Evolutionary conservation across 176 grass and related monocot genomes (phyloP), one percentile per base, ranked within the genome.

Genomic region (Oryza punctata): DNA sequence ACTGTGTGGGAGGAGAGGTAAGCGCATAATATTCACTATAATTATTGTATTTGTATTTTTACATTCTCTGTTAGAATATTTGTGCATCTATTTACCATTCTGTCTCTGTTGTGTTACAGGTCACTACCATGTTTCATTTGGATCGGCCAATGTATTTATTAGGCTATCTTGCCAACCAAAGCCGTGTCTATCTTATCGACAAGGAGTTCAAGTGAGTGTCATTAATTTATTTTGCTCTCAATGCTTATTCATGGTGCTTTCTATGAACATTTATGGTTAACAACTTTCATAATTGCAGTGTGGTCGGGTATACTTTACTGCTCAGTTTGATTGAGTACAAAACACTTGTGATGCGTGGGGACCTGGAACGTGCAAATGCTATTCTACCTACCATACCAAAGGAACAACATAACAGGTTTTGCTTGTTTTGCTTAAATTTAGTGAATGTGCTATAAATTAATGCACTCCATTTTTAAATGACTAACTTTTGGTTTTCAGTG

Each of bases 261-360:
- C 69, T 72, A 21, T 71, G 40, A 75, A 75, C 50, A 72, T 60
- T 37, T 87, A 27, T 79, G 49, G 12, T 43, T 83, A 71, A 82
- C 67, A 85, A 18, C 50, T 65, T 75, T 63, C 6, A 23, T 69
- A 59, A 41, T 82, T 87, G 26, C 80, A 97, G 94, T 90, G 94
- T 97, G 67, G 91, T 97, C 16, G 89, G 94, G 24, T 97, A 97
- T 71, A 94, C 91, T 60, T 84, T 94, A 69, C 89, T 97, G 8
- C 91, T 97, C 3, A 97, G 89, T 75, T 86, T 97, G 82, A 94
- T 97, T 32, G 94, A 97, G 69, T 97, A 97, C 61, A 97, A 97
- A 73, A 97, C 94, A 49, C 91, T 97, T 65, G 91, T 97, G 6
- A 97, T 94, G 89, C 94, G 94, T 84, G 94, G 89, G 16, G 88